Percentiles rank a stretch among this genome's conserved stretches.
phyloP scores from a whole-genome alignment of 106 monocot species.

The Narthecium ossifragum region DNA sequence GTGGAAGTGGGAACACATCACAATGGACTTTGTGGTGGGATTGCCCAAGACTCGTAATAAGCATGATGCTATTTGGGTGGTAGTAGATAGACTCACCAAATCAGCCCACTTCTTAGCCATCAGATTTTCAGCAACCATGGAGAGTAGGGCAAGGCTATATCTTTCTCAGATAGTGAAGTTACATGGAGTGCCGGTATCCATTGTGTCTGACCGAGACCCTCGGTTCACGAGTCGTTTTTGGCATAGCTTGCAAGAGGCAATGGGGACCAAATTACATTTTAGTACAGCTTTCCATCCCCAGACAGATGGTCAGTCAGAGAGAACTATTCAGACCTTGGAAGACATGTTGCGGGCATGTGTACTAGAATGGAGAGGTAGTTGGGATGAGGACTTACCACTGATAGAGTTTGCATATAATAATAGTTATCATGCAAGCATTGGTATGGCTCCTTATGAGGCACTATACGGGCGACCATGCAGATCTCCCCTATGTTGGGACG shows the following conservation, averaged over 20 bases:
- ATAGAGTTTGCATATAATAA: slow-evolving; percentile 9
- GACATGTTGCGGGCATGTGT: neutral
- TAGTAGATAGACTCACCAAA: neutral
- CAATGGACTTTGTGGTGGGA: neutral
- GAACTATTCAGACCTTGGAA: neutral
- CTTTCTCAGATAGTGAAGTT: neutral
- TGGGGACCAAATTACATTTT: neutral
- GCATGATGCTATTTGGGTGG: neutral
- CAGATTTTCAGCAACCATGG: neutral
- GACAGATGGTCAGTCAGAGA: neutral
- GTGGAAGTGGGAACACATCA: slow-evolving; percentile 14
- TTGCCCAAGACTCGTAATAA: neutral
- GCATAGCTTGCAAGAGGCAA: neutral
- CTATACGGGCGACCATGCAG: slow-evolving; percentile 1
- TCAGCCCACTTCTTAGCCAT: neutral
- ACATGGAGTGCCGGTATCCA: neutral
- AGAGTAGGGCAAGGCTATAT: neutral
- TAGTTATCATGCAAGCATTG: slow-evolving; percentile 2
- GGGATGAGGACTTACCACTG: neutral
- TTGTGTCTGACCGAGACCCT: neutral
- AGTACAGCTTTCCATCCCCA: neutral
- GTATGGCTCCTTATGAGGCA: slow-evolving; percentile 11
- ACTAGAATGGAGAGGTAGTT: neutral
- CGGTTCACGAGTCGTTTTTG: neutral
- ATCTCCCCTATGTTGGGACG: neutral